Conservation (phyloP, 129 eudicot genomes). For the Apium graveolens region DNA sequence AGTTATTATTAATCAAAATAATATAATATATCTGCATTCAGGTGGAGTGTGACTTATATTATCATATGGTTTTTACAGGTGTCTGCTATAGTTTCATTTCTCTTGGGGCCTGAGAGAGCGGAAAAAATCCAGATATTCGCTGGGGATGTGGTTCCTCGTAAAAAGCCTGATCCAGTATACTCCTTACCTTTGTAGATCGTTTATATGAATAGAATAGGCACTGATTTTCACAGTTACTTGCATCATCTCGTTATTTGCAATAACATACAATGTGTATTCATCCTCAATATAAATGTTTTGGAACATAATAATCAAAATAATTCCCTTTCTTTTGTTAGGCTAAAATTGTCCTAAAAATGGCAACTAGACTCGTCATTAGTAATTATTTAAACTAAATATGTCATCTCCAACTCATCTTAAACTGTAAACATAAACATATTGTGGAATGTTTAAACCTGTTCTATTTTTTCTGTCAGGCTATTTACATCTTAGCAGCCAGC, state of each 20-base stretch:
- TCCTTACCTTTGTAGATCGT: not conserved
- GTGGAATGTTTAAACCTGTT: not conserved
- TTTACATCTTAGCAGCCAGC: conserved; percentile 76
- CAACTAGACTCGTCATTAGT: not conserved
- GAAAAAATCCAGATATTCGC: conserved; percentile 87
- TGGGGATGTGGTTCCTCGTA: conserved; percentile 95
- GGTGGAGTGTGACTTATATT: not conserved
- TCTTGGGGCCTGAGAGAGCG: conserved; percentile 86
- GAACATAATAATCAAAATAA: not conserved
- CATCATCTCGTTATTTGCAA: not conserved
- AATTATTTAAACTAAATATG: not conserved
- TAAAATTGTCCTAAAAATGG: not conserved
- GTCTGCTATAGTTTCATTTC: conserved; percentile 88
- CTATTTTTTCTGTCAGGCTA: conserved; percentile 54
- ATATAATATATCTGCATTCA: not conserved
- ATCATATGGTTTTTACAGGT: conserved; percentile 42
- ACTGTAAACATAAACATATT: not conserved
- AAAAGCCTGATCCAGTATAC: conserved; percentile 94
- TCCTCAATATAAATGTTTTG: not conserved
- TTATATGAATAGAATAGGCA: not conserved
- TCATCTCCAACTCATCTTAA: not conserved
- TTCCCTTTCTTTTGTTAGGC: not conserved
- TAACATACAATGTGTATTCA: not conserved
- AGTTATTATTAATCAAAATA: not conserved
- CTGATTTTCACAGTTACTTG: not conserved